Base-by-base conservation (phyloP, 2,329 filamentous ascomycete genomes). In the Incumbomyces lentus region DNA sequence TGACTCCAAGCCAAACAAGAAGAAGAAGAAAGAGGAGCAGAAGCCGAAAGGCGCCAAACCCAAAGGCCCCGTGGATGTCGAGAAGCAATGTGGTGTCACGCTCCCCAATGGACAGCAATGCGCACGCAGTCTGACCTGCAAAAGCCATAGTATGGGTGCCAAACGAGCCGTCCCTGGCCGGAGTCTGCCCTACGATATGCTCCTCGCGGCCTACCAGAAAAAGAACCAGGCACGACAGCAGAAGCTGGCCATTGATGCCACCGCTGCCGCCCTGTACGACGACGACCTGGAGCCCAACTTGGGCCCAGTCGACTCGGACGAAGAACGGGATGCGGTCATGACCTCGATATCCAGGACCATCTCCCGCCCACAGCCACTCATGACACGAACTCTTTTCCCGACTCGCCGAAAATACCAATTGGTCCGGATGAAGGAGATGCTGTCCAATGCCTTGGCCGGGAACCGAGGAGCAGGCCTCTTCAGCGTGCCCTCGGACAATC, bases 151-250 rank as follows among this genome's bases (percentile, higher is more conserved):
- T n/a, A 95, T 95, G 89, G 88, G 89, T 10, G 84, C 89, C 4
- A 95, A 95, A 66, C 76, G 89, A 56, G 84, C 84, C 1, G 89
- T 95, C 2, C 84, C 86, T 4, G 89, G 89, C 1, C 76, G 89
- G 51, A 92, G 85, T 37, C 68, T 94, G 49, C 89, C 89, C 1
- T 95, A 95, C 60, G 88, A 95, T 64, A 92, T 94, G 82, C 71
- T 95, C 33, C 74, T 95, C 32, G 81, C 84, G 12, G 82, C 84
- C 6, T 92, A 92, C 60, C 86, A 92, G 64, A 95, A 96, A 75
- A 96, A 95, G 73, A 98, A 98, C 59, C 92, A 96, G 65, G 92
- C 92, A 17, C 94, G 95, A 61, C 86, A 95, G 69, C 92, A 96
- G 66, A 94, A 95, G 69, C 89, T 89, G 31, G 88, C 89, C 32